Base-by-base conservation (phyloP, 768 basidiomycete genomes). In the Nidula microcarpa region DNA sequence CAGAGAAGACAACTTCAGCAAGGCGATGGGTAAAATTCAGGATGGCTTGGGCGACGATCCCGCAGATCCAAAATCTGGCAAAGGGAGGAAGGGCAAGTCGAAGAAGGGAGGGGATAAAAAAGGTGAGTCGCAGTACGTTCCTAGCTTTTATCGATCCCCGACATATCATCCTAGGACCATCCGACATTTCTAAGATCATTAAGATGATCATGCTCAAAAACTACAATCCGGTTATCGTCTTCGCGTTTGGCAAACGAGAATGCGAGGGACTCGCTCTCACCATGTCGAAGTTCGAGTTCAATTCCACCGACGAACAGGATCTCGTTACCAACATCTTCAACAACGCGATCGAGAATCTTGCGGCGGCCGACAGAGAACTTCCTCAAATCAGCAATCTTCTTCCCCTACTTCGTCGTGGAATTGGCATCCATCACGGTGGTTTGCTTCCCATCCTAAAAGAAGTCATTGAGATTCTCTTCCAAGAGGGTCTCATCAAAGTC, bases 171-270 rank as follows among this genome's bases (percentile, higher is more conserved):
- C 4, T 55, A 94, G 94, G 93, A 1, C 77, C 84, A 2, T 94
- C 94, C 44, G 97, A 99, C 67, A 94, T 98, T 57, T 91, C 91
- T 55, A 98, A 97, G 74, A 95, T 99, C 58, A 89, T 98, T 67
- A 91, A 91, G 68, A 94, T 98, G 89, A 97, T 99, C 71, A 94
- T 98, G 92, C 72, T 85, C 56, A 96, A 96, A 72, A 94, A 94
- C 67, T 96, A 93, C 71, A 95, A 98, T 64, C 97, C 97, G 0
- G 95, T 98, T 58, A 99, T 99, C 64, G 86, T 98, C 51, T 99
- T 99, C 69, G 91, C 96, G 5, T 99, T 99, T 73, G 92, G 91
- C 73, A 98, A 98, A 68, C 86, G 95, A 49, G 96, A 98, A 74
- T 98, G 97, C 68, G 97, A 99, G 70, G 85, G 82, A 0, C 81